Evolutionary conservation across 371 early-diverging fungal genomes (phyloP).

Genomic region (Mucor irregularis): DNA sequence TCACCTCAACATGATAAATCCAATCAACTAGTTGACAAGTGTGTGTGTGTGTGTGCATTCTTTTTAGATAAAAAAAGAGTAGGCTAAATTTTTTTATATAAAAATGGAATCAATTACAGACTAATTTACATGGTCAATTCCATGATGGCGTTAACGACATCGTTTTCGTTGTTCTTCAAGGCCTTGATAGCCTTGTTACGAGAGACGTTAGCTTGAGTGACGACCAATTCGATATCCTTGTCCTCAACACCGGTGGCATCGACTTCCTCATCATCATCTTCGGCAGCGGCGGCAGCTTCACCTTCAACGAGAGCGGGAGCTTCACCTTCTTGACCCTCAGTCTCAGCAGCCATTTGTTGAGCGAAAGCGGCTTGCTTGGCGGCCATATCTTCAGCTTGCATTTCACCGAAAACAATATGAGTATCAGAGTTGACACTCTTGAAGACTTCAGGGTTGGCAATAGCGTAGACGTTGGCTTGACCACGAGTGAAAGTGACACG

Average conservation of each 20-base stretch:
- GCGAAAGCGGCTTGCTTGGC: slow-evolving; percentile 71
- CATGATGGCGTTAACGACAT: slow-evolving; percentile 98
- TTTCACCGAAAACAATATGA: slow-evolving; percentile 97
- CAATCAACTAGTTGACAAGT: too few species aligned
- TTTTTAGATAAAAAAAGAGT: too few species aligned
- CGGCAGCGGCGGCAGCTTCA: slow-evolving; percentile 51
- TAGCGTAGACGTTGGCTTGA: slow-evolving; percentile 82
- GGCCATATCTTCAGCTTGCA: slow-evolving; percentile 85
- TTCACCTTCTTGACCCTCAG: slow-evolving; percentile 43
- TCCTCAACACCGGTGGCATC: slow-evolving; percentile 80
- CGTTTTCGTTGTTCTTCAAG: slow-evolving; percentile 82
- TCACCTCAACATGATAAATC: too few species aligned
- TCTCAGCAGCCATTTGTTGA: slow-evolving; percentile 60
- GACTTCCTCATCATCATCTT: slow-evolving; percentile 62
- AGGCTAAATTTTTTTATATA: neutral
- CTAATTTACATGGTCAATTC: slow-evolving; percentile 45
- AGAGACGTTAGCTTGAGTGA: slow-evolving; percentile 86
- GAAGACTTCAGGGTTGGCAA: slow-evolving; percentile 92
- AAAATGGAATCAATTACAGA: neutral
- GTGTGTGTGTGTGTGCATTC: too few species aligned
- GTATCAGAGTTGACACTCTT: slow-evolving; percentile 87
- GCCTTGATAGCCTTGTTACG: slow-evolving; percentile 93
- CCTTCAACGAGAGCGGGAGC: slow-evolving; percentile 47
- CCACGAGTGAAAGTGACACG: slow-evolving; percentile 92
- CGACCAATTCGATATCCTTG: slow-evolving; percentile 94